Evolutionary conservation across 768 basidiomycete genomes (phyloP).

Genomic region (Suillus discolor): DNA sequence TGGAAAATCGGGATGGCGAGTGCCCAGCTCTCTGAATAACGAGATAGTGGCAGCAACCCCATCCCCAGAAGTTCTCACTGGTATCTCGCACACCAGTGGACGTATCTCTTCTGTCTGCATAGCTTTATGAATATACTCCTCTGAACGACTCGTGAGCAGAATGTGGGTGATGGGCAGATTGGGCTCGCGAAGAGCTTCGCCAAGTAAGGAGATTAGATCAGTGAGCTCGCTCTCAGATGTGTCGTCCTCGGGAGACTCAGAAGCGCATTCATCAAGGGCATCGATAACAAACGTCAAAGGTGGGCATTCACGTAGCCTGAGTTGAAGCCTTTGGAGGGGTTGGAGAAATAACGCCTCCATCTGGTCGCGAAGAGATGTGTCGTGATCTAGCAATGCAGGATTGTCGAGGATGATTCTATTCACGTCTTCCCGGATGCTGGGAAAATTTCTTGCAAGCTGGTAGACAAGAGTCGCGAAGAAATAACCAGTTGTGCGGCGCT

Average conservation of each 20-base stretch:
- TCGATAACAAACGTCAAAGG: neutral
- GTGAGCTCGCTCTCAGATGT: neutral
- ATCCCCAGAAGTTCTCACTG: neutral
- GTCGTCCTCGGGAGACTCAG: neutral
- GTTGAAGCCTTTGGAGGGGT: neutral
- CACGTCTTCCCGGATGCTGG: neutral
- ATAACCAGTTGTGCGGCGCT: neutral
- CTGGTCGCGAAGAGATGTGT: neutral
- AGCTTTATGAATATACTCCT: neutral
- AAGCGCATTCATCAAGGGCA: neutral
- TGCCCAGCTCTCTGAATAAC: neutral
- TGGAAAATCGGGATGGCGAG: neutral
- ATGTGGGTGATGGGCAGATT: neutral
- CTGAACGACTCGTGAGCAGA: neutral
- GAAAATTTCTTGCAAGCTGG: neutral
- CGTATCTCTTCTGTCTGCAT: neutral
- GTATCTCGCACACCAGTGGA: neutral
- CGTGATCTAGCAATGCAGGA: neutral
- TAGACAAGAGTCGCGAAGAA: neutral
- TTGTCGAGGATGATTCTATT: neutral
- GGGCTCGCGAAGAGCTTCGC: neutral
- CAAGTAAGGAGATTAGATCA: neutral
- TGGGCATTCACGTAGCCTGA: neutral
- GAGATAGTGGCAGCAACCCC: neutral
- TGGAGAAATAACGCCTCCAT: neutral